Evolutionary conservation across 108 stramenopile genomes (phyloP), one percentile per base, ranked within the genome.

Genomic region (Seminavis robusta): DNA sequence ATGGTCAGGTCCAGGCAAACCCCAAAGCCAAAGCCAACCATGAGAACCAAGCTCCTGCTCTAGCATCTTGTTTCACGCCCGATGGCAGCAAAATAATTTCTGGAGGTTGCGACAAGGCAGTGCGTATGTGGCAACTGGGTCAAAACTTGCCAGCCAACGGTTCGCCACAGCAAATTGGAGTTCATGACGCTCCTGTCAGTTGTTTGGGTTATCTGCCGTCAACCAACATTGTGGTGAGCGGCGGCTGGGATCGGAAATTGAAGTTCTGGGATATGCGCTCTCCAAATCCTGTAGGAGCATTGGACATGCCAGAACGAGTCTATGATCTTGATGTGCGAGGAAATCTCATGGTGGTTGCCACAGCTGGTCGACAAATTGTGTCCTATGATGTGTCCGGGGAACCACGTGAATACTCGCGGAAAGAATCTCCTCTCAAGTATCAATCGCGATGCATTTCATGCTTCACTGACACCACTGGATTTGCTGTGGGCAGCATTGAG

Each of bases 401-500:
- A 59, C 91, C 90, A 15, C 61, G 74, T 50, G 88, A 90, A 61
- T 73, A 80, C 52, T 33, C 50, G 27, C 72, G 80, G 15, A 88
- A 81, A 39, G 91, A 94, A 52, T 77, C 76, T n/a, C 93, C 92
- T 7, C 77, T 97, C 40, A 89, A 91, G 50, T 92, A 83, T 56
- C 94, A 97, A 63, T 73, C 80, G 24, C 75, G 96, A 39, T 90
- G 91, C 65, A 74, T 94, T 5, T 53, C 76, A 15, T 81, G 80
- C 52, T 97, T 97, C 63, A 86, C 94, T n/a, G 95, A 92, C 65
- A 53, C 44, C 38, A 77, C 87, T 5, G 97, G 96, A 0, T 97
- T 95, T 71, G 97, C 95, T 4, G 77, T 97, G 37, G 97, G 97
- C 13, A 85, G 84, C 46, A 95, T 97, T 57, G 98, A 98, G 64